Percentiles rank a stretch among this genome's conserved stretches.
Conservation (phyloP, 2,329 filamentous ascomycete species). For the Oidium heveae region DNA sequence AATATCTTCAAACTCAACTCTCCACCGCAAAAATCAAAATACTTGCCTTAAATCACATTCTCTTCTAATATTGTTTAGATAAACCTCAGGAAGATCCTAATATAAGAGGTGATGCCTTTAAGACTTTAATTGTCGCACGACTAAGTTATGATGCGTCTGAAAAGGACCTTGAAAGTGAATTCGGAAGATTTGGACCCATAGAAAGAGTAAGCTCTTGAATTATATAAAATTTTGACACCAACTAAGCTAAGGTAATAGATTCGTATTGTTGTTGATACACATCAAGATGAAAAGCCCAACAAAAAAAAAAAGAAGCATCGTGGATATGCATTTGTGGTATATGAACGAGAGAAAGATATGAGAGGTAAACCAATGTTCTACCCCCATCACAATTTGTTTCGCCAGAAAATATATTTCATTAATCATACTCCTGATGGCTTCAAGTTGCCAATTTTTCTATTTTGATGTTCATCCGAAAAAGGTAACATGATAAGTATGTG, state of each 20-base stretch:
- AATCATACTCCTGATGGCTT: slow-evolving; percentile 16
- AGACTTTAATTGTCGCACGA: slow-evolving; percentile 76
- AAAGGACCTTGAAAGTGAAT: slow-evolving; percentile 78
- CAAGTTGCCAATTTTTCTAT: slow-evolving; percentile 13
- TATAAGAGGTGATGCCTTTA: slow-evolving; percentile 79
- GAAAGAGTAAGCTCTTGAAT: slow-evolving; percentile 42
- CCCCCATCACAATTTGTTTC: slow-evolving; percentile 12
- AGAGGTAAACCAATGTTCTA: slow-evolving; percentile 51
- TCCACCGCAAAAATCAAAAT: slow-evolving; percentile 2
- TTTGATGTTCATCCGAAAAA: slow-evolving; percentile 13
- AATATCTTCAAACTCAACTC: neutral
- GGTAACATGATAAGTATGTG: slow-evolving; percentile 22
- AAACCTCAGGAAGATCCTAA: slow-evolving; percentile 69
- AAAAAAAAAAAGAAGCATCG: slow-evolving; percentile 63
- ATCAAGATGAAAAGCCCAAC: slow-evolving; percentile 40
- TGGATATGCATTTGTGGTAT: slow-evolving; percentile 92
- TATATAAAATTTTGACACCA: neutral
- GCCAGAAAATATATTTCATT: slow-evolving; percentile 7
- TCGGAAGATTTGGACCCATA: slow-evolving; percentile 79
- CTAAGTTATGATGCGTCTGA: slow-evolving; percentile 76
- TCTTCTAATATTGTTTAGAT: slow-evolving; percentile 25
- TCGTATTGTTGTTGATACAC: slow-evolving; percentile 59
- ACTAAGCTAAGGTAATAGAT: slow-evolving; percentile 28
- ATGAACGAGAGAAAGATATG: slow-evolving; percentile 95
- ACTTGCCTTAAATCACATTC: slow-evolving; percentile 6